Conservation (phyloP, 129 eudicot species). For the Centaurea solstitialis region DNA sequence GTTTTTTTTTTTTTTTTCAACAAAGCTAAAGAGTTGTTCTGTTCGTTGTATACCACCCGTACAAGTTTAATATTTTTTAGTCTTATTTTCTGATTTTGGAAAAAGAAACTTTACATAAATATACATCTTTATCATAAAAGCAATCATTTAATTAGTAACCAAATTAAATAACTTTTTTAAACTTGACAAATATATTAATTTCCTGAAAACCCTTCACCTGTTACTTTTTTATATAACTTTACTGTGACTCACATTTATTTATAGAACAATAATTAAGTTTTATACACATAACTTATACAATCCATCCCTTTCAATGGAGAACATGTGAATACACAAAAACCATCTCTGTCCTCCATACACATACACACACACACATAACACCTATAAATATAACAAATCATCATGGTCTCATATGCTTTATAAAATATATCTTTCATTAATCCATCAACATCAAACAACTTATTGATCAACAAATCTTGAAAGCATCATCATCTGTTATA, state of each 20-base stretch:
- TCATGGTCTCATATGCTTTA: conserved; percentile 19
- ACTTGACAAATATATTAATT: conserved; percentile 2
- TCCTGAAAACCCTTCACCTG: conserved; percentile 12
- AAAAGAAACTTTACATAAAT: too few species aligned
- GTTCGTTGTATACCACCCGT: too few species aligned
- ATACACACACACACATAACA: conserved; percentile 2
- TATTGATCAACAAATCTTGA: conserved; percentile 13
- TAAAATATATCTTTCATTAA: not conserved
- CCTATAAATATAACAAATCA: conserved; percentile 27
- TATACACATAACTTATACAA: not conserved
- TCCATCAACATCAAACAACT: conserved; percentile 22
- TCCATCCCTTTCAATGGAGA: conserved; percentile 21
- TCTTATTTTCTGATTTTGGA: too few species aligned
- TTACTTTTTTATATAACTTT: not conserved
- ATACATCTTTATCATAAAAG: too few species aligned
- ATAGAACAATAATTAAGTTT: conserved; percentile 22
- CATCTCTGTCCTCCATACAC: too few species aligned
- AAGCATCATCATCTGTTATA: not conserved
- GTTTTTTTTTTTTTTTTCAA: too few species aligned
- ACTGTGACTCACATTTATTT: conserved; percentile 23
- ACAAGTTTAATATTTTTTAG: too few species aligned
- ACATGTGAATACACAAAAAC: too few species aligned
- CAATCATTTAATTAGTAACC: conserved; percentile 23
- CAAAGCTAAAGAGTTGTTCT: too few species aligned
- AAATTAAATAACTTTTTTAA: not conserved